Base-by-base conservation (phyloP, 176 grass and related monocot genomes). In the Tillandsia fasciculata region DNA sequence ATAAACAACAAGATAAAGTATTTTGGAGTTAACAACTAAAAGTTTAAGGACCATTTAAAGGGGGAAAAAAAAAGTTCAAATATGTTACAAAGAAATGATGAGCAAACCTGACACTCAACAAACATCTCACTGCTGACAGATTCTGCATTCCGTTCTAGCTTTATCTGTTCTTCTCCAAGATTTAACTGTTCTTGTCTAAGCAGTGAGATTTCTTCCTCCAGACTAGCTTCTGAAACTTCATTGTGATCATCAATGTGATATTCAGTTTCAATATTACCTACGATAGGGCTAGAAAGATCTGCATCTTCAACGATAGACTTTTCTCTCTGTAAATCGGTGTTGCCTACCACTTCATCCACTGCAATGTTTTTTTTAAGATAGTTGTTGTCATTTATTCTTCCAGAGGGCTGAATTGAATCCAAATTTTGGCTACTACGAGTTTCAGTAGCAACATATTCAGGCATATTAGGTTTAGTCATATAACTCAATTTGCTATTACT, bases 81-180 rank as follows among this genome's bases (percentile, higher is more conserved):
- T 18, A 61, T 9, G 22, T 23, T 61, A 8, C 10, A 18, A 23
- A 18, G 2, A 61, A 61, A 20, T 61, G 56, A 7, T 61, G 64
- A 81, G 63, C 24, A 76, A 76, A 96, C 93, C 93, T 92, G 93
- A 76, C 93, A 97, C 76, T 97, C 93, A 9, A 84, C 81, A 82
- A 92, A 97, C 93, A 96, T 96, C 71, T 96, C 93, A 72, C 79
- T 92, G 86, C 79, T 96, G 74, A 87, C 83, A 74, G 93, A 86
- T 67, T 96, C 92, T 33, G 88, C 93, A 81, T 92, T 86, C 33
- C 89, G 87, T 79, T 92, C 89, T 76, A 92, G 79, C 54, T 87
- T 92, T 66, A 84, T 78, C 69, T 81, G 87, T 72, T 92, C 81
- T 83, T 97, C 75, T 61, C 93, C 93, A 66, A 97, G 88, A 78